Evolutionary conservation across 768 basidiomycete genomes (phyloP), one percentile per base, ranked within the genome.

Genomic region (Pleurotus cornucopiae): DNA sequence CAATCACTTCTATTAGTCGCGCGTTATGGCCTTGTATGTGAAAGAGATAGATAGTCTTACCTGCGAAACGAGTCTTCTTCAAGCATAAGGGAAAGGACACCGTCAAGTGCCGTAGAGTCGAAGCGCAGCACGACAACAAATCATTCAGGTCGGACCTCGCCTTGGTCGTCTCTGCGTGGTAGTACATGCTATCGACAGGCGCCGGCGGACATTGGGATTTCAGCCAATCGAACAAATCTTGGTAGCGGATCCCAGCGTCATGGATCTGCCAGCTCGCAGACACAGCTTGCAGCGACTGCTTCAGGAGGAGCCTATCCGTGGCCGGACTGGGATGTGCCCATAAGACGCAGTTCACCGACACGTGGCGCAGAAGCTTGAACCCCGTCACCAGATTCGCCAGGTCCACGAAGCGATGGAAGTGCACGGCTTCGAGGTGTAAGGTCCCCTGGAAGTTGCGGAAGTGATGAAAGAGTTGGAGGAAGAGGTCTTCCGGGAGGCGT

Each of bases 401-500:
- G 38, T 52, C 51, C 23, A 40, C 12, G 38, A 52, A 52, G 16
- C 51, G 51, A 52, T 52, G 11, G 37, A 52, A 52, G 51, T 39
- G 51, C 13, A 52, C 20, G n/a, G 51, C 20, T 3, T 39, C 51
- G 20, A 52, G 39, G 14, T 52, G 37, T 13, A 52, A 20, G 38
- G 38, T 40, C 30, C 30, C 30, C 16, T 20, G 37, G 23, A 52
- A 52, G 20, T 4, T 23, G 13, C 51, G 34, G 38, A 52, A 52
- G 13, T 40, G 34, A 6, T n/a, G 41, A 25, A 41, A 52, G 11
- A 52, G 38, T 16, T 52, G 51, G 14, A 52, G 51, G 37, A 37
- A 34, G 38, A 52, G 38, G 38, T 52, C 51, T 41, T 52, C 51
- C 21, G 51, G 51, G 37, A 52, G 25, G 38, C 34, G 23, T 23